Base-by-base conservation (phyloP, 805 yeast genomes). In the Tetrapisispora pingtungensis region DNA sequence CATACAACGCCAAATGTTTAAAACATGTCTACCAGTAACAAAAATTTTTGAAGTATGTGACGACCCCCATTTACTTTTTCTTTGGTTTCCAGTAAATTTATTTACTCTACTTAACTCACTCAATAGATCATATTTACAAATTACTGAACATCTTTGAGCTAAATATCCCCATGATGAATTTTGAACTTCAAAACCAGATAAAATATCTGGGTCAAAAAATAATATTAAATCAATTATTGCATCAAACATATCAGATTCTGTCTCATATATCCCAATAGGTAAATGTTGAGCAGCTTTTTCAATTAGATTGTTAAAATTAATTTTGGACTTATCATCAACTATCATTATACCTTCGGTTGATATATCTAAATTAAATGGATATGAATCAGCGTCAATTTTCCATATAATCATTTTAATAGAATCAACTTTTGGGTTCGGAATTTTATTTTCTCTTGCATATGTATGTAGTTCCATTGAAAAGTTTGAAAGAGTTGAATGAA, bases 121-220 rank as follows among this genome's bases (percentile, higher is more conserved):
- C n/a, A 74, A 59, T 3, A 87, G 50, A 51, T 85, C 82, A 12
- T 72, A 62, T 2, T 73, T 74, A 53, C 70, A 70, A 1, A 57
- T 62, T 0, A 46, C 48, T 15, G 67, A 58, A 45, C 75, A 72
- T 38, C 98, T 61, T 42, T 84, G 93, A 22, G 84, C 70, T 0
- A 89, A 43, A 55, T 84, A 93, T 0, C 98, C 97, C 97, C 97
- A 90, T 0, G 97, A 85, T 0, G 74, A 54, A 0, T 80, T 66
- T 49, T 86, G 84, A 6, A 86, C 72, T 55, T 93, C 98, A 59
- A 74, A 93, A 0, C 97, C 97, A 0, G 85, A 72, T 6, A 93
- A 56, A 27, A 93, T 77, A 59, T 93, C 98, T 0, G 97, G 97
- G 57, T 93, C 97, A 42, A 78, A 70, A 2, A 67, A 52, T 17